Conservation (phyloP, 2,329 filamentous ascomycete species). For the Rhynchosporium agropyri region DNA sequence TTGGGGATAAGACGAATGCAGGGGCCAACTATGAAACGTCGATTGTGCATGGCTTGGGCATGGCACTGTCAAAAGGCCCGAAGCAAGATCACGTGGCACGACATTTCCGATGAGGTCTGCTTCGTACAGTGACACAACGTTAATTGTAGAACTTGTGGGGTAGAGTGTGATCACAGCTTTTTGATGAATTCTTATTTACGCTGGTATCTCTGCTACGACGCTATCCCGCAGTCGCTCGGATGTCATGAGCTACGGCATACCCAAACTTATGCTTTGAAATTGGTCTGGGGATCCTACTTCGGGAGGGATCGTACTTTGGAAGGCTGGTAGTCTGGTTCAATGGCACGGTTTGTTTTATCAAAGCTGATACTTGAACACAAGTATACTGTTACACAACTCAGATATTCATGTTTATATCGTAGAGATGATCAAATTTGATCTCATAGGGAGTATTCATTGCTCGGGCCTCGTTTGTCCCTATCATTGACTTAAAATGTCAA, state of each 20-base stretch:
- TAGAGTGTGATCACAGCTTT: background rate
- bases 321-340: no score
- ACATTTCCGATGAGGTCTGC: background rate
- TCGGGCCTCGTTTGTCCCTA: no score
- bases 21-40: conserved; percentile 7
- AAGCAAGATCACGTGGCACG: conserved; percentile 3
- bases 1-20: background rate
- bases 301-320: background rate
- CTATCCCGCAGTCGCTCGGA: conserved; percentile 4
- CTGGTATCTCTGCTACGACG: background rate
- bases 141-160: background rate
- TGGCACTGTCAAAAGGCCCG: conserved; percentile 5
- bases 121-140: background rate
- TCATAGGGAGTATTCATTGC: no score
- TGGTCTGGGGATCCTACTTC: background rate
- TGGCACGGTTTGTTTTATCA: no score
- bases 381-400: no score
- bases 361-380: no score
- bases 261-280: background rate
- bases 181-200: conserved; percentile 9
- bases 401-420: no score
- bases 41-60: conserved; percentile 9
- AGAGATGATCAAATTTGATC: no score
- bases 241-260: conserved; percentile 1
- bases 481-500: no score